These are phyloP conservation scores for Pseudocercospora crystallina DNA, from an alignment of 2,329 filamentous ascomycete species.

Conservation along the genomic window DNA sequence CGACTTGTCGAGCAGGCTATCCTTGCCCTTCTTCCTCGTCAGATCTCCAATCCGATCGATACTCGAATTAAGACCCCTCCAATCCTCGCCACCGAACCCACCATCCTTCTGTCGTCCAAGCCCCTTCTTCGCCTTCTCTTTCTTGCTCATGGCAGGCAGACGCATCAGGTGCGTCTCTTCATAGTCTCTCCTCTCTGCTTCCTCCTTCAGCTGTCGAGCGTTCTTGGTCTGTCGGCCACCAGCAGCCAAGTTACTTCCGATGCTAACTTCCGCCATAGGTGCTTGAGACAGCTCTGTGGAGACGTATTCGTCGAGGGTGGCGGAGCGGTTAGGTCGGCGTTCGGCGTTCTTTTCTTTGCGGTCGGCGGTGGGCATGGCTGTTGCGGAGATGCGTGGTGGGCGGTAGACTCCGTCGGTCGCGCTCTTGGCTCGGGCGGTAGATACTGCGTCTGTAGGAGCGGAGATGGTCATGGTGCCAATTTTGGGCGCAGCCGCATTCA, in stretches of 20 bases:
- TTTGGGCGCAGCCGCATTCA: conserved; percentile 64
- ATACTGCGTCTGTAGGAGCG: conserved; percentile 27
- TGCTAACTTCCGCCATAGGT: conserved; percentile 81
- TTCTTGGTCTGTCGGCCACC: conserved; percentile 80
- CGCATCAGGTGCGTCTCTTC: conserved; percentile 92
- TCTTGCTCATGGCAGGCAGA: conserved; percentile 83
- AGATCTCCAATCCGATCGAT: conserved; percentile 82
- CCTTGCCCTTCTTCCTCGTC: conserved; percentile 66
- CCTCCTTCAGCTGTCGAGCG: conserved; percentile 69
- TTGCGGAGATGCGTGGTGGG: conserved; percentile 84
- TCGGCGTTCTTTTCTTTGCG: conserved; percentile 61
- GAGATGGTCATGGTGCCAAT: conserved; percentile 48
- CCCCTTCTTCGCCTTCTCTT: conserved; percentile 67
- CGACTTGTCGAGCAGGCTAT: conserved; percentile 73
- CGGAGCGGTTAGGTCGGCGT: conserved; percentile 68
- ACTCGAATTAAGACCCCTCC: conserved; percentile 79
- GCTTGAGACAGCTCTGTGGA: conserved; percentile 77
- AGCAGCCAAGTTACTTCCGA: conserved; percentile 78
- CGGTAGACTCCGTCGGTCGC: conserved; percentile 72
- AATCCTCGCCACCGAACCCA: conserved; percentile 90
- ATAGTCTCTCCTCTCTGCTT: conserved; percentile 78
- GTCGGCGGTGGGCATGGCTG: conserved; percentile 64
- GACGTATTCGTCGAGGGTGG: conserved; percentile 89
- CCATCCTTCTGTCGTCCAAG: conserved; percentile 44
- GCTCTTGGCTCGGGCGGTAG: conserved; percentile 33